Percentiles rank a stretch among this genome's conserved stretches.
These are phyloP conservation scores for Davidsoniella australis DNA, from an alignment of 2,329 filamentous ascomycete species.

Conservation along the genomic window DNA sequence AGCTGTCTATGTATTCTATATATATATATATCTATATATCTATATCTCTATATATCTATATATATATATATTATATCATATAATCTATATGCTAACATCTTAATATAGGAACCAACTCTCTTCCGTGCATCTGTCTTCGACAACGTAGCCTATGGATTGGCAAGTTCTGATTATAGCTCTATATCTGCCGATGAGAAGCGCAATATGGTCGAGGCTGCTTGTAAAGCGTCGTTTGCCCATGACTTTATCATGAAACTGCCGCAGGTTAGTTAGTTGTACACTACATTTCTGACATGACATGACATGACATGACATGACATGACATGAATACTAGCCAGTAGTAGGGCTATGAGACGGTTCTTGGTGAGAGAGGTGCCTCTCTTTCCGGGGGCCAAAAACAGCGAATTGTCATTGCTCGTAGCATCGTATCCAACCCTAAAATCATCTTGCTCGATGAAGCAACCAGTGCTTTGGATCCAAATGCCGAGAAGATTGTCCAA, in stretches of 20 bases:
- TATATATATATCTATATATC: too few species aligned
- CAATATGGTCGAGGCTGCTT: constrained; percentile 35
- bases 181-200: constrained; percentile 16
- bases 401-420: constrained; percentile 62
- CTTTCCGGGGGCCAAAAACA: constrained; percentile 79
- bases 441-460: constrained; percentile 59
- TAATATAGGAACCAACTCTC: constrained; percentile 27
- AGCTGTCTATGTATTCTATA: background rate
- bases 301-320: too few species aligned
- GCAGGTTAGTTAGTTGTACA: constrained; percentile 16
- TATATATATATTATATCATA: too few species aligned
- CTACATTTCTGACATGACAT: too few species aligned
- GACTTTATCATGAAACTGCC: constrained; percentile 51
- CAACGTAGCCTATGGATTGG: constrained; percentile 60
- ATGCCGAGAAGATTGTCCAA: constrained; percentile 35
- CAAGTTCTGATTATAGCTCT: constrained; percentile 29
- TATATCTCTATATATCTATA: too few species aligned
- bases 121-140: constrained; percentile 69
- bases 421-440: constrained; percentile 57
- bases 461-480: constrained; percentile 38
- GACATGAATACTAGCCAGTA: too few species aligned
- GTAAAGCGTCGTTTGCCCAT: constrained; percentile 50
- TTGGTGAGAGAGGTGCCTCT: constrained; percentile 45
- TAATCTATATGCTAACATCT: background rate
- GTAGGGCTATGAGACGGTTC: constrained; percentile 47